Base-by-base conservation (phyloP, 192 early-diverging fungal species). In the Umbelopsis vinacea region DNA sequence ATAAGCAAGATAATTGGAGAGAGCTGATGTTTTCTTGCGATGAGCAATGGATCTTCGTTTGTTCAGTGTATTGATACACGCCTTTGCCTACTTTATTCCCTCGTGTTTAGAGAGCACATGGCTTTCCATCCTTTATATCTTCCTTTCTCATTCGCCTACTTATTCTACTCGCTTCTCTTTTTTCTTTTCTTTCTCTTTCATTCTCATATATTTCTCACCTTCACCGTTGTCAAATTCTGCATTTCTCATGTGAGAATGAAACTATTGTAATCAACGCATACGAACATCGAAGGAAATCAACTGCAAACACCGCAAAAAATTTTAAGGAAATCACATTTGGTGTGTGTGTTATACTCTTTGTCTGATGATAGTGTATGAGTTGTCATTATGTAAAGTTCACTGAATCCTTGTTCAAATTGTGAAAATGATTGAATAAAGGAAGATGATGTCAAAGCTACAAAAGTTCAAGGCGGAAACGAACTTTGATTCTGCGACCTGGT, bases 21-120 rank as follows among this genome's bases (percentile, higher is more conserved):
- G 57, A 63, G 57, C 57, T 37, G 7, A 35, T 63, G 57, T 17
- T 63, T 37, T 63, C 26, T 63, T 63, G 53, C 26, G 14, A 63
- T 37, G 19, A 17, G 33, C 14, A 63, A 37, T 37, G 33, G 57
- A 43, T 43, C 40, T 43, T 43, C 11, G 40, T 43, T 63, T 63
- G 33, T 37, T 37, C 26, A 37, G 17, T 63, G 57, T 26, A 63
- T 63, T 37, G 19, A 50, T 21, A 15, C 48, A 6, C 48, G n/a
- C 9, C 48, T 50, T 21, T 50, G 48, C 15, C 48, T 50, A 50
- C 48, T 50, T 8, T 50, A 50, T n/a, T 50, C 5, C 48, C 7
- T 21, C 48, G 15, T 21, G 48, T 21, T 50, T 50, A 17, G 48
- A 50, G 48, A 50, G 48, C 48, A 50, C n/a, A 50, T 50, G 48